phyloP scores from a whole-genome alignment of 2,329 filamentous ascomycete genomes.

The Dothistroma septosporum region DNA sequence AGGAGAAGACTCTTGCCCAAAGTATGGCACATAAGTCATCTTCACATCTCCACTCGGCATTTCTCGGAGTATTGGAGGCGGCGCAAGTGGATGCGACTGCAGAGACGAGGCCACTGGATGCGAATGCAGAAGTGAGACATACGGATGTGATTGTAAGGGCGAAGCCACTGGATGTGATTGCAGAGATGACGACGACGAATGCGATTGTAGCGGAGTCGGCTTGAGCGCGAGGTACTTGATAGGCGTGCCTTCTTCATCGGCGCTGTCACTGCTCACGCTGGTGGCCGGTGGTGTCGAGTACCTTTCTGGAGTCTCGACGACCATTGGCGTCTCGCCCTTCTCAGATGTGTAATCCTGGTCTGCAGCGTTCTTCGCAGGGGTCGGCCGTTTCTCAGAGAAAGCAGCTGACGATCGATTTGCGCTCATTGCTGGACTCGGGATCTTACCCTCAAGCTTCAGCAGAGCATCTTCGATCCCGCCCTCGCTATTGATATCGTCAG shows the following conservation, averaged over 20 bases:
- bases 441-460: constrained; percentile 79
- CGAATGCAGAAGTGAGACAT: neutral
- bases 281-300: neutral
- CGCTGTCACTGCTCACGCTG: neutral
- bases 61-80: constrained; percentile 12
- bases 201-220: neutral
- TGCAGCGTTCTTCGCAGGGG: neutral
- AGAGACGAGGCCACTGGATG: neutral
- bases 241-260: neutral
- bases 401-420: neutral
- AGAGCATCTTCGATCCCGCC: constrained; percentile 89
- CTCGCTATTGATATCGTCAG: constrained; percentile 63
- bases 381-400: neutral
- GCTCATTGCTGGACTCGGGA: constrained; percentile 18
- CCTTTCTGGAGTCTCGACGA: neutral
- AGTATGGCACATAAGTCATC: constrained; percentile 13
- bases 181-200: constrained; percentile 3
- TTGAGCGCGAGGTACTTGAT: neutral
- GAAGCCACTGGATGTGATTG: neutral
- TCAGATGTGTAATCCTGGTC: neutral
- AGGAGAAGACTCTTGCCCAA: constrained; percentile 11
- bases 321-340: neutral
- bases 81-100: neutral
- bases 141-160: neutral
- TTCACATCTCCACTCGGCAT: constrained; percentile 14